Percentiles rank a stretch among this genome's conserved stretches.
Evolutionary conservation across 208 protist genomes (phyloP).

Genomic region (Trypanosoma melophagium): DNA sequence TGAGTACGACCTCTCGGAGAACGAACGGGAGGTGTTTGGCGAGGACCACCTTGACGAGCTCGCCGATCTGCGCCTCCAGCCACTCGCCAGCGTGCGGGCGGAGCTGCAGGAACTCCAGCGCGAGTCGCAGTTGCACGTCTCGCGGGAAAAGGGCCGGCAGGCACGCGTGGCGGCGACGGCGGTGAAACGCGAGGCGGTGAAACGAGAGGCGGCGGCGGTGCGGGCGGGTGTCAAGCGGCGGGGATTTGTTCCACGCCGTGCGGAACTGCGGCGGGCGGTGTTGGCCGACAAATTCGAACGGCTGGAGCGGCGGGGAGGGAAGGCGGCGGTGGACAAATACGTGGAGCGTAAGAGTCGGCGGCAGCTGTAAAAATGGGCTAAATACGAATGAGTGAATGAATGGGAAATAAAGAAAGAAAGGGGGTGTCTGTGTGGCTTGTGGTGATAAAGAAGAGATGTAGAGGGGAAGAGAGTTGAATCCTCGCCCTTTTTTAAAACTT

Average conservation of each 20-base stretch:
- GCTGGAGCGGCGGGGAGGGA: conserved; percentile 71
- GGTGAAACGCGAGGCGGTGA: conserved; percentile 57
- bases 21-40: conserved; percentile 77
- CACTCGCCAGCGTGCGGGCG: conserved; percentile 39
- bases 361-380: neutral
- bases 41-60: conserved; percentile 66
- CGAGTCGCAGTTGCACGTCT: conserved; percentile 61
- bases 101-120: conserved; percentile 75
- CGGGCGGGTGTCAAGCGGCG: conserved; percentile 64
- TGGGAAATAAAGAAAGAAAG: neutral
- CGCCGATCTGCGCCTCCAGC: conserved; percentile 51
- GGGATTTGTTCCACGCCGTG: conserved; percentile 81
- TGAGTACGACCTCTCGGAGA: conserved; percentile 83
- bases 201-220: conserved; percentile 73
- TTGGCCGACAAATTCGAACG: conserved; percentile 71
- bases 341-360: conserved; percentile 52
- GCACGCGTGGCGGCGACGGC: conserved; percentile 39
- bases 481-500: too few relatives aligned
- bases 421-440: too few relatives aligned
- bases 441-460: too few relatives aligned
- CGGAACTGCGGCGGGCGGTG: conserved; percentile 69
- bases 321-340: conserved; percentile 82
- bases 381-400: neutral
- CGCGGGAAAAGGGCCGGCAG: conserved; percentile 39
- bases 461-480: too few relatives aligned